Conservation (phyloP, 176 grass and related monocot genomes). For the Tillandsia leiboldiana region DNA sequence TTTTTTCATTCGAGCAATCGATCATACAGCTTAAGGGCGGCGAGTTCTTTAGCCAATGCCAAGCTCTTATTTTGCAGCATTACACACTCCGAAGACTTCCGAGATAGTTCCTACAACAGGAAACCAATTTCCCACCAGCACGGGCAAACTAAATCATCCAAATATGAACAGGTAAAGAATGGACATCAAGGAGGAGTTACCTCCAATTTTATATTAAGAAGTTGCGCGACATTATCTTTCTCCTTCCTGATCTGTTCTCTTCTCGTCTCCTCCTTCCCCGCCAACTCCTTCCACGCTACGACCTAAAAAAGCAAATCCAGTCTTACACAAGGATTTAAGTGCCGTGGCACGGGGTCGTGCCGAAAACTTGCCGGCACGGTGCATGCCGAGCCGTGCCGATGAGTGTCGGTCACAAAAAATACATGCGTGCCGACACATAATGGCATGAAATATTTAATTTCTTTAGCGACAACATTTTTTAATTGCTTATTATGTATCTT, state of each 20-base stretch:
- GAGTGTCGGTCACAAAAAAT: no score
- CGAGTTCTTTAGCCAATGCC: slow-evolving; percentile 73
- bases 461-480: no score
- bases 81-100: slow-evolving; percentile 49
- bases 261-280: slow-evolving; percentile 15
- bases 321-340: no score
- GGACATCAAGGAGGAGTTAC: slow-evolving; percentile 19
- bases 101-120: slow-evolving; percentile 52
- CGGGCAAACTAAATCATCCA: slow-evolving; percentile 2
- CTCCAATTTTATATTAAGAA: slow-evolving; percentile 56
- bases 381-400: no score
- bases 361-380: no score
- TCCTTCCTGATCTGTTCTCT: slow-evolving; percentile 45
- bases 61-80: slow-evolving; percentile 84
- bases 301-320: slow-evolving; percentile 19
- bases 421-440: no score
- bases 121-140: slow-evolving; percentile 8
- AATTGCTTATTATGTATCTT: no score
- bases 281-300: slow-evolving; percentile 39
- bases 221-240: slow-evolving; percentile 34
- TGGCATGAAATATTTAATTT: no score
- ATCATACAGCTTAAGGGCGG: slow-evolving; percentile 72
- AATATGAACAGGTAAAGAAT: background rate
- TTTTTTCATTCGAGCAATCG: slow-evolving; percentile 6
- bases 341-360: no score